These are phyloP conservation scores for Tremella fuciformis DNA, from an alignment of 768 basidiomycete genomes.

Conservation along the genomic window DNA sequence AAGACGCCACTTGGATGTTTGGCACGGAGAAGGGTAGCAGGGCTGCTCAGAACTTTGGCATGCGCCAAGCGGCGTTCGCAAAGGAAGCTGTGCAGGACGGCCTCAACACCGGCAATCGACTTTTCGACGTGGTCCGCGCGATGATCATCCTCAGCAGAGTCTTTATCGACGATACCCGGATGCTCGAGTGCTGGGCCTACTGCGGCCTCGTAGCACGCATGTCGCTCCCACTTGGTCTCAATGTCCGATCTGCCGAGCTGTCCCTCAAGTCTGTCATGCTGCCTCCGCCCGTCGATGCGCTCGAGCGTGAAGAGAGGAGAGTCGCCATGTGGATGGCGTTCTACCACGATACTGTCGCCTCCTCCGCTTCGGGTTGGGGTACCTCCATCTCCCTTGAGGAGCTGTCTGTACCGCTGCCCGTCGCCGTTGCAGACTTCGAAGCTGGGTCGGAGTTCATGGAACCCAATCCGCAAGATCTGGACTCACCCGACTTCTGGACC, in stretches of 20 bases:
- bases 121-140: conserved; percentile 45
- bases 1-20: not conserved
- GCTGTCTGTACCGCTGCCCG: conserved; percentile 39
- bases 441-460: conserved; percentile 28
- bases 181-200: conserved; percentile 48
- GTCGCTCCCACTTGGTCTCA: conserved; percentile 42
- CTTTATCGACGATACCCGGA: conserved; percentile 45
- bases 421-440: conserved; percentile 31
- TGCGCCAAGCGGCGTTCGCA: conserved; percentile 30
- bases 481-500: conserved; percentile 42
- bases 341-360: conserved; percentile 44
- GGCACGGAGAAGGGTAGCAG: not conserved
- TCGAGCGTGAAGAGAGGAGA: conserved; percentile 48
- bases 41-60: conserved; percentile 21
- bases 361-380: conserved; percentile 46
- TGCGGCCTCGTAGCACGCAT: conserved; percentile 42
- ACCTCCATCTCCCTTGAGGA: conserved; percentile 46
- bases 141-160: conserved; percentile 44
- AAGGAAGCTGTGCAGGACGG: conserved; percentile 41
- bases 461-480: conserved; percentile 43
- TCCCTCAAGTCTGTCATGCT: conserved; percentile 46
- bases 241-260: conserved; percentile 39
- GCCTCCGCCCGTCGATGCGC: conserved; percentile 37
- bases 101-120: conserved; percentile 40
- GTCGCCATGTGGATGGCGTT: conserved; percentile 48